Evolutionary conservation across 2,329 filamentous ascomycete species (phyloP).

Genomic region (Exophiala lecanii-corni): DNA sequence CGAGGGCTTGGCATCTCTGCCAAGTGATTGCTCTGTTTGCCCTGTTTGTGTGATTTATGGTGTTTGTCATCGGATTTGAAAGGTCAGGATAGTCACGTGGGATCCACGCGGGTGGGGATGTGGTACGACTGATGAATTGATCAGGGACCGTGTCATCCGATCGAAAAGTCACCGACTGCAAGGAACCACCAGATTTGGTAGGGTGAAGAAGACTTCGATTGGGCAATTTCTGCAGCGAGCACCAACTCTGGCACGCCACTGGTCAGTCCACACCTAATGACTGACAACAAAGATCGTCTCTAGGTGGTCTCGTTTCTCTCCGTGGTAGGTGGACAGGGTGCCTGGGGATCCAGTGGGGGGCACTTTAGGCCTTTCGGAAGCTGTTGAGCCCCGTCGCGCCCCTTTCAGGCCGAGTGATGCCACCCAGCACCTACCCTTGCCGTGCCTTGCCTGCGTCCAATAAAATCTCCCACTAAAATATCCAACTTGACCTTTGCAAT

Average conservation of each 20-base stretch:
- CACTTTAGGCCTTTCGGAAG: conserved; percentile 4
- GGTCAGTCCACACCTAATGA: conserved; percentile 14
- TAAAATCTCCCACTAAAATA: conserved; percentile 12
- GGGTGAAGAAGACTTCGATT: no score
- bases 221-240: not conserved
- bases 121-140: no score
- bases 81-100: no score
- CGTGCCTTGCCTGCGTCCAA: conserved; percentile 15
- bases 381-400: conserved; percentile 3
- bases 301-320: no score
- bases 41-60: not conserved
- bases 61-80: not conserved
- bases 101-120: no score
- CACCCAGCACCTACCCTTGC: conserved; percentile 7
- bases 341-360: no score
- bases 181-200: not conserved
- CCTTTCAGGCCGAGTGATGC: conserved; percentile 20
- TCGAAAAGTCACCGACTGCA: not conserved
- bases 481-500: conserved; percentile 12
- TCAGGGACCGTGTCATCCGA: no score
- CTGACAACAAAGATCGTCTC: not conserved
- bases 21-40: no score
- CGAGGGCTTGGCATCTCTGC: no score
- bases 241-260: conserved; percentile 9
- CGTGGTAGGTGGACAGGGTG: no score